Base-by-base conservation (phyloP, 2,329 filamentous ascomycete genomes). In the Fusarium keratoplasticum region DNA sequence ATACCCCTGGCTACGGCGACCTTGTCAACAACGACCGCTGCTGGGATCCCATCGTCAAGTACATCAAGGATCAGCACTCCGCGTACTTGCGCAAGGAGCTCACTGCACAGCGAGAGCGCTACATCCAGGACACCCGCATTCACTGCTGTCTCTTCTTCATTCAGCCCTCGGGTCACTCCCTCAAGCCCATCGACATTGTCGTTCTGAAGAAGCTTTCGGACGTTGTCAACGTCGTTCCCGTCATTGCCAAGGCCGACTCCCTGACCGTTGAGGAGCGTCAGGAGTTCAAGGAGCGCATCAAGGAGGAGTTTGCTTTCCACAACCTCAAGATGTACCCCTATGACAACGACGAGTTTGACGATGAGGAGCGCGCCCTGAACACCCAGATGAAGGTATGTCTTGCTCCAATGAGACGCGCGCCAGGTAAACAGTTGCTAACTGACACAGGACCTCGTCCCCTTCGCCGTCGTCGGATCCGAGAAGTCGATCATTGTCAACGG, bases 291-390 rank as follows among this genome's bases (percentile, higher is more conserved):
- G 95, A 98, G 88, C 91, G 93, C 84, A 99, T 99, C 89, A 98
- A 98, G 93, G 96, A 98, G 89, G 96, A 99, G 85, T 99, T 99
- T 84, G 89, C 94, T 68, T 99, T 99, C 93, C 96, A 99, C 91
- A 98, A 98, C 89, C 91, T 99, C 82, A 96, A 98, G 90, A 99
- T 99, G 96, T 99, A 97, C 89, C 96, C 96, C 70, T 99, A 99
- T 85, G 96, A 99, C 85, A 98, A 98, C 83, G 96, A 99, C 80
- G 96, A 99, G 89, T 93, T 98, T 79, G 96, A 99, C 82, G 94
- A 96, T 75, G 96, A 99, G 88, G 96, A 99, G 88, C 93, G 95
- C 80, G 92, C 92, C 71, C 89, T 97, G 86, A 98, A 98, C 87
- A 92, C 91, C 69, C 94, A 97, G 83, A 99, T 99, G 87, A 98